phyloP scores from a whole-genome alignment of 2,329 filamentous ascomycete species.

The Alternaria arborescens region DNA sequence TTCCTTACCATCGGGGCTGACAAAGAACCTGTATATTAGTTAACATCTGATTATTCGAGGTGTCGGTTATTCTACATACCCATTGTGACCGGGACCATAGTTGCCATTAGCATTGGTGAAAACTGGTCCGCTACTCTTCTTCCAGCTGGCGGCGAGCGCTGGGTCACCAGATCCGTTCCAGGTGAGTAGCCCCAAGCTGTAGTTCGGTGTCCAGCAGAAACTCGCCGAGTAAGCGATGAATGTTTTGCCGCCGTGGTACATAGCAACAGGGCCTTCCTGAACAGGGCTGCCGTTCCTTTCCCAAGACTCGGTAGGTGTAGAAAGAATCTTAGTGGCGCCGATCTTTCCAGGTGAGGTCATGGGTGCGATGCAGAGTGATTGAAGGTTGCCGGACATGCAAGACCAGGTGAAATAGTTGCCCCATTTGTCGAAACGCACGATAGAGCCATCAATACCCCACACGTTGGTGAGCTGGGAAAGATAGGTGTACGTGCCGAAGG shows the following conservation, averaged over 20 bases:
- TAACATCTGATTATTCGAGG: background rate
- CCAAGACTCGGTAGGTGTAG: constrained; percentile 61
- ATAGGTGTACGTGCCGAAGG: constrained; percentile 63
- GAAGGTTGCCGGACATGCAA: constrained; percentile 58
- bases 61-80: constrained; percentile 31
- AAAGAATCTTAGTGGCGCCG: constrained; percentile 60
- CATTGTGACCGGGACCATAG: constrained; percentile 66
- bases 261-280: constrained; percentile 63
- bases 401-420: constrained; percentile 65
- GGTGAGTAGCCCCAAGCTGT: constrained; percentile 63
- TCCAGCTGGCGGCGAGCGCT: constrained; percentile 56
- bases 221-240: constrained; percentile 65
- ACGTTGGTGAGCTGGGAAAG: constrained; percentile 57
- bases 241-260: constrained; percentile 63
- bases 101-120: constrained; percentile 65
- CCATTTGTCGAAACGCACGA: constrained; percentile 59
- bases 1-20: constrained; percentile 63
- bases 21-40: constrained; percentile 59
- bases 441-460: constrained; percentile 61
- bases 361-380: constrained; percentile 54
- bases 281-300: constrained; percentile 61
- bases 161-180: constrained; percentile 63
- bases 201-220: constrained; percentile 60
- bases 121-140: constrained; percentile 60
- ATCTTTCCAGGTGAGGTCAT: constrained; percentile 55